A percentile compares a stretch with the other conserved stretches of the same genome.
phyloP scores from a whole-genome alignment of 305 asterid genomes.

The Caryopteris hybrid region DNA sequence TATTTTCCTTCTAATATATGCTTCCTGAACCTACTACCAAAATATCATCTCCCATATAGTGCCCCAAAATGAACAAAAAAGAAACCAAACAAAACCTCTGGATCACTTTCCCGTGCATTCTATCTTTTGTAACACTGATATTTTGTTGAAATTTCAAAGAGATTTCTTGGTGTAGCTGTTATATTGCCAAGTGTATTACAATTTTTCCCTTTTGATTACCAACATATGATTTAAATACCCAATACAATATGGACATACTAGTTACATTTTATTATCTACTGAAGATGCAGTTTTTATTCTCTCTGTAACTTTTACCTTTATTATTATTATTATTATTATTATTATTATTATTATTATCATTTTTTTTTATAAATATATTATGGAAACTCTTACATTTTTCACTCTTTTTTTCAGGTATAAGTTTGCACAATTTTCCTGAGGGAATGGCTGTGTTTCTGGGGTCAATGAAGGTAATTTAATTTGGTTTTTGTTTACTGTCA shows the following conservation, averaged over 20 bases:
- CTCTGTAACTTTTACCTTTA: not conserved
- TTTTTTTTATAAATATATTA: not conserved
- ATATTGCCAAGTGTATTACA: not conserved
- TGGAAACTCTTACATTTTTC: conserved; percentile 10
- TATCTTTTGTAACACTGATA: not conserved
- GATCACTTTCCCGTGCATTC: not conserved
- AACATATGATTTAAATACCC: not conserved
- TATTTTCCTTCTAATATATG: too few relatives aligned
- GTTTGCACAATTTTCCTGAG: conserved; percentile 95
- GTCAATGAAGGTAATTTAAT: conserved; percentile 61
- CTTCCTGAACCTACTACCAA: not conserved
- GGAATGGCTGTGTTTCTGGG: conserved; percentile 99
- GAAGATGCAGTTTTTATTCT: not conserved
- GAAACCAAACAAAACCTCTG: not conserved
- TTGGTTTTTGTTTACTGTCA: not conserved
- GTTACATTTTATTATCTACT: not conserved
- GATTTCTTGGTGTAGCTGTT: not conserved
- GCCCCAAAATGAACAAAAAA: not conserved
- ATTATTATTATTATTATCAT: too few relatives aligned
- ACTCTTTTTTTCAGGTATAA: conserved; percentile 59
- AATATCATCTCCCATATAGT: not conserved
- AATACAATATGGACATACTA: not conserved
- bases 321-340: too few relatives aligned
- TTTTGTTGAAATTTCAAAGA: not conserved
- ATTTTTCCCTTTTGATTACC: not conserved